Evolutionary conservation across 2,329 filamentous ascomycete species (phyloP), one percentile per base, ranked within the genome.

Genomic region (Aspergillus versicolor): DNA sequence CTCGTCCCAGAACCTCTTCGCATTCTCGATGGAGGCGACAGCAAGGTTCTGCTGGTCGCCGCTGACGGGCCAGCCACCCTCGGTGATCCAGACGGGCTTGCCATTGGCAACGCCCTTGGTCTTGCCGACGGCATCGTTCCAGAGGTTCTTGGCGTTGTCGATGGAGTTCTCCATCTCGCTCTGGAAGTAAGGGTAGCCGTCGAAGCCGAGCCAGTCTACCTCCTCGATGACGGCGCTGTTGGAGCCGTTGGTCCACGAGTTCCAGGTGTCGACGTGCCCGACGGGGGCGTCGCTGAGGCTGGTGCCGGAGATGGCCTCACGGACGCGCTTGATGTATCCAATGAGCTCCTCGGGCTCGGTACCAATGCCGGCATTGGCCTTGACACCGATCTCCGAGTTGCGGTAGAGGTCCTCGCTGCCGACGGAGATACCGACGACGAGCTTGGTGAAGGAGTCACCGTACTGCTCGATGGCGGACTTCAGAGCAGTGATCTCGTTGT

Each of bases 241-340:
- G 68, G 87, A 84, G 51, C 76, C 74, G 74, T 95, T 91, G 70
- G 85, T 85, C 81, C 86, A 92, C 52, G 84, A 85, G 37, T 88
- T 91, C 91, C 91, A 96, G 51, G 92, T 95, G 71, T 96, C 92
- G 70, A 96, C 91, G 75, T 96, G 92, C 52, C 91, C 91, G 59
- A 96, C 79, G 17, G 84, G 79, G 45, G 79, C 82, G 22, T 76
- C 75, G 38, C 62, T 66, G 44, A 81, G 76, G 48, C 77, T 70
- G 13, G 89, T 91, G 58, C 83, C 84, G 27, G 82, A 69, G 68
- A 95, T 84, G 60, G 84, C 79, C 27, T 79, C 73, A 61, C 86
- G 85, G 58, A 90, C 86, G 70, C 88, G 79, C 57, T 81, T 74
- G 79, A 96, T 91, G 77, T 92, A 94, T 57, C 77, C 73, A 66